Evolutionary conservation across 768 basidiomycete genomes (phyloP).

Genomic region (Naganishia vaughanmartiniae): DNA sequence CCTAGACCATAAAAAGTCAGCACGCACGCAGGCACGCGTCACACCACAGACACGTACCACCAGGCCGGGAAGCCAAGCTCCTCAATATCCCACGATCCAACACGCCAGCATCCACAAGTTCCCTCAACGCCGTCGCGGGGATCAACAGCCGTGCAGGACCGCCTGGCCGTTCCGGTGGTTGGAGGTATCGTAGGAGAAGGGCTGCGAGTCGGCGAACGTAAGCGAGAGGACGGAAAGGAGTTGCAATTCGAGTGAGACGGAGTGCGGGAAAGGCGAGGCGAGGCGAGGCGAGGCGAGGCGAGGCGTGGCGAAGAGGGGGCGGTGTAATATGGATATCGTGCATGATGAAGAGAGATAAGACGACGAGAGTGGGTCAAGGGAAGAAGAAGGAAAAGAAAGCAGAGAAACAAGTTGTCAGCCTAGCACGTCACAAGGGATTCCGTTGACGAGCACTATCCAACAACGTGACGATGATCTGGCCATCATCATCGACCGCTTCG

Average conservation of each 20-base stretch:
- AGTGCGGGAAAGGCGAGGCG: not conserved
- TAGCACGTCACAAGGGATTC: no score
- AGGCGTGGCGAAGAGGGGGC: not conserved
- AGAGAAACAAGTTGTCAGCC: no score
- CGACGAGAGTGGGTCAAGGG: no score
- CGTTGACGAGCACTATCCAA: no score
- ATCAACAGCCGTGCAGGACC: conserved; percentile 22
- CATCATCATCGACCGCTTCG: no score
- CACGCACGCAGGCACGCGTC: not conserved
- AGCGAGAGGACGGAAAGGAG: no score
- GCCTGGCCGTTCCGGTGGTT: conserved; percentile 23
- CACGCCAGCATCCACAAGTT: conserved; percentile 32
- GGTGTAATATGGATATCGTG: no score
- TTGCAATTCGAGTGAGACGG: not conserved
- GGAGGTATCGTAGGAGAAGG: conserved; percentile 32
- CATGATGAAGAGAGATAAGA: no score
- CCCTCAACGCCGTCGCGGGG: conserved; percentile 35
- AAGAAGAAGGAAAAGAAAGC: no score
- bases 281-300: not conserved
- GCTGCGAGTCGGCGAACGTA: not conserved
- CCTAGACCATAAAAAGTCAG: not conserved
- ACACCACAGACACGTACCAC: not conserved
- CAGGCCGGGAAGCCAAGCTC: not conserved
- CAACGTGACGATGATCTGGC: no score
- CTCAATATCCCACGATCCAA: conserved; percentile 2